Evolutionary conservation across 441 rosid genomes (phyloP).

Genomic region (Gossypium trilobum): DNA sequence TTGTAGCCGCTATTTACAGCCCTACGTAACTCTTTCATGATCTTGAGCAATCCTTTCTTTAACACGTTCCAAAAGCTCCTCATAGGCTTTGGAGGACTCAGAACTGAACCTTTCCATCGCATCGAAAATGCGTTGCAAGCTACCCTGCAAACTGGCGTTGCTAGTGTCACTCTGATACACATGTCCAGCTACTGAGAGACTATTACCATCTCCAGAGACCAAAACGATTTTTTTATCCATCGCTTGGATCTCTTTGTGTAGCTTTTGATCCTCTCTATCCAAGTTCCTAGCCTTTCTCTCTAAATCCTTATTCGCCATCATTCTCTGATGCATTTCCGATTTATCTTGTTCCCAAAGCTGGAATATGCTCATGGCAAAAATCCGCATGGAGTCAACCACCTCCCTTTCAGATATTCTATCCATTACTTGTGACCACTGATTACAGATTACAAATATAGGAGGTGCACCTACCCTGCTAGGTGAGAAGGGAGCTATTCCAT

Average conservation of each 20-base stretch:
- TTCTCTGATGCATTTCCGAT: constrained; percentile 37
- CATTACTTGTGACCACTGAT: constrained; percentile 86
- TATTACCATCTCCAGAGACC: constrained; percentile 20
- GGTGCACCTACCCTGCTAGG: constrained; percentile 95
- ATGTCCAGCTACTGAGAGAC: constrained; percentile 23
- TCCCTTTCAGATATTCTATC: constrained; percentile 72
- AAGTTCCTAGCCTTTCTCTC: constrained; percentile 53
- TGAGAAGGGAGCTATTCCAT: constrained; percentile 78
- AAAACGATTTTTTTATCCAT: constrained; percentile 64
- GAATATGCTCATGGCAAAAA: constrained; percentile 51
- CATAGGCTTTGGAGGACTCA: constrained; percentile 57
- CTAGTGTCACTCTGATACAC: constrained; percentile 69
- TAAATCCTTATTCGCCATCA: constrained; percentile 47
- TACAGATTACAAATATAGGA: constrained; percentile 72
- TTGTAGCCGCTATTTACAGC: background rate
- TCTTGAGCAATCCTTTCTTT: constrained; percentile 43
- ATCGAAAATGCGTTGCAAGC: constrained; percentile 62
- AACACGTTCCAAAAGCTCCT: constrained; percentile 65
- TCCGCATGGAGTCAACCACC: constrained; percentile 65
- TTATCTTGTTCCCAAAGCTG: constrained; percentile 77
- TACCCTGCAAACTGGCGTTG: constrained; percentile 50
- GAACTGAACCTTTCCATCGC: constrained; percentile 79
- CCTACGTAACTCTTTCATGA: constrained; percentile 31
- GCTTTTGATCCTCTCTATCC: constrained; percentile 72
- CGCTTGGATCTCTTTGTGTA: constrained; percentile 79